Percentiles rank a stretch among this genome's conserved stretches.
Conservation (phyloP, 257 asterid species). For the Penstemon eatonii region DNA sequence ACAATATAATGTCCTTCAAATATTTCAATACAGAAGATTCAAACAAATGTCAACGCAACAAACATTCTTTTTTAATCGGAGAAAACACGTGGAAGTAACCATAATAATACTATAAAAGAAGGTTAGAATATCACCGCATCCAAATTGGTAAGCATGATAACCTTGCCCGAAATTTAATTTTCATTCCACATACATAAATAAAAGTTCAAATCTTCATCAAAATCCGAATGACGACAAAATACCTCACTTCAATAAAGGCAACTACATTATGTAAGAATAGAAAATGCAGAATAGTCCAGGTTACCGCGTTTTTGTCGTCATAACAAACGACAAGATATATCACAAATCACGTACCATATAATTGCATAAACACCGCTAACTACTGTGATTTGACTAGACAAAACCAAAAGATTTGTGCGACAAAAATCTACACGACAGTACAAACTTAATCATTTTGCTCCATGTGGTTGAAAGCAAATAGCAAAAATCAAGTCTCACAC, state of each 20-base stretch:
- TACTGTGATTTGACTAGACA: background rate
- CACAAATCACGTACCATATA: background rate
- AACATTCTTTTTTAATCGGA: constrained; percentile 7
- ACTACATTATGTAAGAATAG: background rate
- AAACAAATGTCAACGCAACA: constrained; percentile 7
- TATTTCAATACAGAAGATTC: background rate
- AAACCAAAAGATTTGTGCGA: background rate
- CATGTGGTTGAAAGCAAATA: constrained; percentile 6
- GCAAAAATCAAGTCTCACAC: background rate
- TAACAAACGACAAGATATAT: background rate
- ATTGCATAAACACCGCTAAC: background rate
- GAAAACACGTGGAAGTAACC: constrained; percentile 6
- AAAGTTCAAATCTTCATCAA: constrained; percentile 1
- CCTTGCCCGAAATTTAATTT: background rate
- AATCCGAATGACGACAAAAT: background rate
- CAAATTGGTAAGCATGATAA: background rate
- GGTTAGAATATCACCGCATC: background rate
- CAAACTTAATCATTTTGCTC: background rate
- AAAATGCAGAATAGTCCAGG: background rate
- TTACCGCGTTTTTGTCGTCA: background rate
- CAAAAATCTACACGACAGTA: background rate
- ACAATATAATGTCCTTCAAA: background rate
- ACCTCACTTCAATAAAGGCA: constrained; percentile 2
- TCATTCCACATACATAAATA: background rate
- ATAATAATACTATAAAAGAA: background rate